phyloP scores from a whole-genome alignment of 169 alveolate species.

The Fabrea salina region DNA sequence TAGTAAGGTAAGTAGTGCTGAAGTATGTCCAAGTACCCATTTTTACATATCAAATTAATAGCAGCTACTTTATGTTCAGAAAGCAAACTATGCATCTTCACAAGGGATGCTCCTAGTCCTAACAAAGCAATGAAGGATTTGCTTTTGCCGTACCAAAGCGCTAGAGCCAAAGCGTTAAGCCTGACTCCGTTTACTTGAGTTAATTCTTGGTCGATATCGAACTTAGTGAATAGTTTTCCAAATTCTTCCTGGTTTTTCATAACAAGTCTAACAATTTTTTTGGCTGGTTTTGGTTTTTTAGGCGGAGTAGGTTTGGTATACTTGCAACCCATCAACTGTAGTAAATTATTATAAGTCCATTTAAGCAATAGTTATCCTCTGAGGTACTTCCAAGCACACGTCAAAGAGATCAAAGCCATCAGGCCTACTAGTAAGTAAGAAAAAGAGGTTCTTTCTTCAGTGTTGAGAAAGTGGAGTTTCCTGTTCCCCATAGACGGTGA shows the following conservation, averaged over 20 bases:
- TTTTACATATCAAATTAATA: background rate
- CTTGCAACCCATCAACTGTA: too few relatives aligned
- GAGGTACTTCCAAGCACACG: background rate
- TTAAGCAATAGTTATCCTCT: background rate
- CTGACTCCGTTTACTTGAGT: background rate
- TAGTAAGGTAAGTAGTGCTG: background rate
- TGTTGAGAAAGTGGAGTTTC: background rate
- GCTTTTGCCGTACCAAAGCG: slow-evolving; percentile 6
- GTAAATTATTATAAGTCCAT: background rate
- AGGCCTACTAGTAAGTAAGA: background rate
- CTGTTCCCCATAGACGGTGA: background rate
- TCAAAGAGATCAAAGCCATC: background rate
- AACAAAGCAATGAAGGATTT: background rate
- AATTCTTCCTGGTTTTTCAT: too few relatives aligned
- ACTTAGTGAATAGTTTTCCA: too few relatives aligned
- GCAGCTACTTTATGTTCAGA: background rate
- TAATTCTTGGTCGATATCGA: too few relatives aligned
- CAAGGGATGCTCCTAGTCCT: background rate
- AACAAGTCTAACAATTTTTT: too few relatives aligned
- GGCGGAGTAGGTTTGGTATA: too few relatives aligned
- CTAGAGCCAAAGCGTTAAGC: slow-evolving; percentile 19
- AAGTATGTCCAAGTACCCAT: background rate
- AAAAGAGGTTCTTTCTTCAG: background rate
- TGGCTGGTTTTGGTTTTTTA: too few relatives aligned
- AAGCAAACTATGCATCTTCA: background rate